Base-by-base conservation (phyloP, 192 early-diverging fungal species). In the Coemansia reversa region DNA sequence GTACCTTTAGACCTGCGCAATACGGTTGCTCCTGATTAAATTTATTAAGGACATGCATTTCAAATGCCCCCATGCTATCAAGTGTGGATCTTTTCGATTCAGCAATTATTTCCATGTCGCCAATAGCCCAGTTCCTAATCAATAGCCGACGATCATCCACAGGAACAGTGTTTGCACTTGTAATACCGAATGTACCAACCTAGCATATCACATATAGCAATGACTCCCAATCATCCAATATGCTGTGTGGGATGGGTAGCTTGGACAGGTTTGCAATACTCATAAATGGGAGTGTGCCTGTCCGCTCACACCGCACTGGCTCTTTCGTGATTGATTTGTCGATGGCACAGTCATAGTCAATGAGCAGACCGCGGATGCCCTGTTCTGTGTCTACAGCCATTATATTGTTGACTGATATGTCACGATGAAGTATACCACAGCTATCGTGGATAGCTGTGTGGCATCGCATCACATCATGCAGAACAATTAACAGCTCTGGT, bases 171-270 rank as follows among this genome's bases (percentile, higher is more conserved):
- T 35, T 11, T 35, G 33, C 33, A 35, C 33, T 35, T 11, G 2
- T 11, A 35, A 35, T 35, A 1, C 65, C 71, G 18, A 51, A 54
- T 0, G 65, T 66, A 1, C 60, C 54, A 35, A 67, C 18, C 59
- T 55, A 73, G 58, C 70, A 72, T 5, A 72, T 28, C 8, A 64
- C 14, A 35, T 72, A 72, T 4, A 72, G 33, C 11, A 72, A 14
- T 16, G 71, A 66, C 28, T 72, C 70, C 70, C 70, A 72, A 20
- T 72, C 64, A n/a, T 72, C 64, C 5, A 73, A 47, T 4, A 42
- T 56, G 7, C 65, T 57, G 39, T 56, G 42, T 33, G 18, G 23
- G 11, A 27, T 51, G 7, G 48, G 12, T 20, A 33, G 47, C 20
- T 12, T 50, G 29, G 16, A 18, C n/a, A 60, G 25, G 32, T 47